Evolutionary conservation across 176 grass and related monocot species (phyloP).

Genomic region (Aegilops sharonensis): DNA sequence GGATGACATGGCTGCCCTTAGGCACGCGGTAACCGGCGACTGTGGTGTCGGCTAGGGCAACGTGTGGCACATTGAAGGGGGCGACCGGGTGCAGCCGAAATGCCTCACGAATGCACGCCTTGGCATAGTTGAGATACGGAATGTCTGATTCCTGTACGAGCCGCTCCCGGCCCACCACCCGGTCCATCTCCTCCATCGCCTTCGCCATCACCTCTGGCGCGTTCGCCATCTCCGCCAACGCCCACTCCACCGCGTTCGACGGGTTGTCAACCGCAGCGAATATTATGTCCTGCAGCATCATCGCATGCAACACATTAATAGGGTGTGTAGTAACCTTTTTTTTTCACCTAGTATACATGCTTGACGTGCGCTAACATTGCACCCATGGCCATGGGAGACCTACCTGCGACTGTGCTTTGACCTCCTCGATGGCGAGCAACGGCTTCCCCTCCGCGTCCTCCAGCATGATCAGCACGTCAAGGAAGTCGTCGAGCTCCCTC

Average conservation of each 20-base stretch:
- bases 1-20: constrained; percentile 21
- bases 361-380: neutral
- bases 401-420: constrained; percentile 20
- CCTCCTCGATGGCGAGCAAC: neutral
- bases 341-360: neutral
- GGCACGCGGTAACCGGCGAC: constrained; percentile 31
- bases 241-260: constrained; percentile 27
- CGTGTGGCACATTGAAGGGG: constrained; percentile 29
- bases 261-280: constrained; percentile 25
- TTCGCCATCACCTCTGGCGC: constrained; percentile 7
- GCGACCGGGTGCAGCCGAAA: constrained; percentile 31
- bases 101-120: constrained; percentile 26
- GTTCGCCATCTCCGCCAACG: constrained; percentile 2
- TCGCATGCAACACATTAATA: no score
- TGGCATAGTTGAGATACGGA: constrained; percentile 4
- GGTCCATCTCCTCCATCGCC: constrained; percentile 31
- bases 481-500: constrained; percentile 13
- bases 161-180: constrained; percentile 16
- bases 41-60: constrained; percentile 3
- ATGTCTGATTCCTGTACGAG: constrained; percentile 25
- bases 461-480: constrained; percentile 25
- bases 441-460: neutral
- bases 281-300: constrained; percentile 1
- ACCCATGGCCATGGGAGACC: no score
- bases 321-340: neutral